phyloP scores from a whole-genome alignment of 1,284 basidiomycete genomes.

The Heterobasidion annosum region DNA sequence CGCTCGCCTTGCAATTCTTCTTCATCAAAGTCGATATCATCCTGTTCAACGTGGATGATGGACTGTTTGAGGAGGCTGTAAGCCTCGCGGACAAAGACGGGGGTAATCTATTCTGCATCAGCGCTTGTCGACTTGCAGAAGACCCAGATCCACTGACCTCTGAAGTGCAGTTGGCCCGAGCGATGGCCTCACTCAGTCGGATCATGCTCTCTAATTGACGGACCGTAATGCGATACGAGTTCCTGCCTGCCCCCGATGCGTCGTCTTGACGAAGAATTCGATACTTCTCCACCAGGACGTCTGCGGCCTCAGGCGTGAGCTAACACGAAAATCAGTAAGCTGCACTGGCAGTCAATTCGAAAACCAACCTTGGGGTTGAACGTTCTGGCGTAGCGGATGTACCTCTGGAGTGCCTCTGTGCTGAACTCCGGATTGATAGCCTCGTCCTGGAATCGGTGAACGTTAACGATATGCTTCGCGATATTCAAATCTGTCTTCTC shows the following conservation, averaged over 20 bases:
- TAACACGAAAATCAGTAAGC: slow-evolving; percentile 40
- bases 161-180: slow-evolving; percentile 89
- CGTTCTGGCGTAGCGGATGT: slow-evolving; percentile 94
- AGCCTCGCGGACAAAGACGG: slow-evolving; percentile 92
- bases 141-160: slow-evolving; percentile 42
- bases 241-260: slow-evolving; percentile 90
- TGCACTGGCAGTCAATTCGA: not conserved
- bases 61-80: slow-evolving; percentile 91
- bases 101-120: slow-evolving; percentile 59
- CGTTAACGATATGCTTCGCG: slow-evolving; percentile 95
- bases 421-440: slow-evolving; percentile 96
- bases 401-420: slow-evolving; percentile 93
- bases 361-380: slow-evolving; percentile 85
- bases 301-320: slow-evolving; percentile 89
- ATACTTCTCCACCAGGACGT: slow-evolving; percentile 96
- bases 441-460: slow-evolving; percentile 92
- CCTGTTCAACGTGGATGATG: slow-evolving; percentile 99
- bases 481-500: slow-evolving; percentile 90
- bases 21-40: slow-evolving; percentile 97
- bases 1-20: slow-evolving; percentile 68
- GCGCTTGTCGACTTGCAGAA: not conserved
- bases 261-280: slow-evolving; percentile 89
- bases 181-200: slow-evolving; percentile 96
- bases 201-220: slow-evolving; percentile 99
- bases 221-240: slow-evolving; percentile 99